Evolutionary conservation across 192 early-diverging fungal genomes (phyloP).

Genomic region (Phycomyces blakesleeanus): DNA sequence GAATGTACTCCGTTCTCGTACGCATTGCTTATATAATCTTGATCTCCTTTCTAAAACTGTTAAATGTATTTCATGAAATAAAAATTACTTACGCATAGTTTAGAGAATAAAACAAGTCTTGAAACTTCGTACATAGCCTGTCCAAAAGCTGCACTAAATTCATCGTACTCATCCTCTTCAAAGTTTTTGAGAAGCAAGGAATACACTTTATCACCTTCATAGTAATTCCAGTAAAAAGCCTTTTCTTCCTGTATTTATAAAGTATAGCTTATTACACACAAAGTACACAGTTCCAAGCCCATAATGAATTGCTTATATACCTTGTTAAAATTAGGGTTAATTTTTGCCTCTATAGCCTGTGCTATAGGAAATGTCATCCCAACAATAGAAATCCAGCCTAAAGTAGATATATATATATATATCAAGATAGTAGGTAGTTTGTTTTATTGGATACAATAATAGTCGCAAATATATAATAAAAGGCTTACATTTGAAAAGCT

Average conservation of each 20-base stretch:
- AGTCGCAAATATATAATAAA: no score
- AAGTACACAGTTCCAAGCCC: constrained; percentile 68
- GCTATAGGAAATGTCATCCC: not conserved
- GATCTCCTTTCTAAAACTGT: constrained; percentile 48
- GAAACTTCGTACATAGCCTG: constrained; percentile 74
- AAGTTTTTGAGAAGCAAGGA: constrained; percentile 75
- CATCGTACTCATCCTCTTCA: constrained; percentile 42
- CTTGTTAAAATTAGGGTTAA: constrained; percentile 52
- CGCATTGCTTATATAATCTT: constrained; percentile 71
- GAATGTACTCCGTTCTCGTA: constrained; percentile 48
- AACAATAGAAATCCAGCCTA: not conserved
- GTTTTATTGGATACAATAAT: no score
- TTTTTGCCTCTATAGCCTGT: constrained; percentile 33
- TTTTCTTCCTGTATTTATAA: constrained; percentile 63
- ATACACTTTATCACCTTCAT: constrained; percentile 56
- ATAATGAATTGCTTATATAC: constrained; percentile 43
- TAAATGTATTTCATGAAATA: not conserved
- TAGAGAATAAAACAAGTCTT: constrained; percentile 60
- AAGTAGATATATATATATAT: not conserved
- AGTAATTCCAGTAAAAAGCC: constrained; percentile 84
- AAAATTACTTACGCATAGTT: constrained; percentile 45
- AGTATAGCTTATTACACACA: constrained; percentile 48
- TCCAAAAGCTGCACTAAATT: constrained; percentile 65
- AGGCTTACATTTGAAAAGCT: not conserved
- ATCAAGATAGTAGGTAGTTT: no score